phyloP scores from a whole-genome alignment of 2,329 filamentous ascomycete genomes.

The Talaromyces sp. region DNA sequence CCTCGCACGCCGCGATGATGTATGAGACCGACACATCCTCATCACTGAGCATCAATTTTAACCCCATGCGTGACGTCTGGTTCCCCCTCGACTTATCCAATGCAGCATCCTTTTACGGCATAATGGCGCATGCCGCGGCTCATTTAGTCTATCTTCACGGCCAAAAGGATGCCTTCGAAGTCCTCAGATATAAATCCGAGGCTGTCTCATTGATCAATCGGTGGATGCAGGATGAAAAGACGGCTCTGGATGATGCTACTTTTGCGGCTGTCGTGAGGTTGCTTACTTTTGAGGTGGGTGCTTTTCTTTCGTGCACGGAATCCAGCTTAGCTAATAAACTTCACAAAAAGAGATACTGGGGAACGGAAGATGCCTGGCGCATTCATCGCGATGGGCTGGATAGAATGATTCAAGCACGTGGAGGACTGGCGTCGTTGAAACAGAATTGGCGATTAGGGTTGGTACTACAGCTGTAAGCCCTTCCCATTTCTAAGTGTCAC shows the following conservation, averaged over 20 bases:
- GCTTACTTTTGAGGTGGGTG: slow-evolving; percentile 16
- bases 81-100: slow-evolving; percentile 18
- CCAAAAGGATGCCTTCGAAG: slow-evolving; percentile 11
- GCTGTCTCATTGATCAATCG: slow-evolving; percentile 16
- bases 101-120: slow-evolving; percentile 18
- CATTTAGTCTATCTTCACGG: slow-evolving; percentile 15
- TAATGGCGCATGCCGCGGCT: slow-evolving; percentile 17
- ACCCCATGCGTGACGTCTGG: slow-evolving; percentile 19
- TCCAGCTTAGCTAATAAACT: background rate
- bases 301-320: background rate
- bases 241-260: slow-evolving; percentile 12
- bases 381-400: slow-evolving; percentile 15
- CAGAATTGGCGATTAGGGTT: slow-evolving; percentile 14
- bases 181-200: slow-evolving; percentile 15
- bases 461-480: slow-evolving; percentile 14
- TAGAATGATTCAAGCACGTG: slow-evolving; percentile 14
- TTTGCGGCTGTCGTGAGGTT: slow-evolving; percentile 18
- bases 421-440: slow-evolving; percentile 7
- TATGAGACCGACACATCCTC: slow-evolving; percentile 8
- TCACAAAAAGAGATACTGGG: slow-evolving; percentile 12
- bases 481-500: background rate
- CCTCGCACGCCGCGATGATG: slow-evolving; percentile 17
- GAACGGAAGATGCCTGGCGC: slow-evolving; percentile 11
- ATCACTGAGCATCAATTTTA: slow-evolving; percentile 6
- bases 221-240: slow-evolving; percentile 16